phyloP scores from a whole-genome alignment of 1,284 basidiomycete species.

The Cerioporus squamosus region DNA sequence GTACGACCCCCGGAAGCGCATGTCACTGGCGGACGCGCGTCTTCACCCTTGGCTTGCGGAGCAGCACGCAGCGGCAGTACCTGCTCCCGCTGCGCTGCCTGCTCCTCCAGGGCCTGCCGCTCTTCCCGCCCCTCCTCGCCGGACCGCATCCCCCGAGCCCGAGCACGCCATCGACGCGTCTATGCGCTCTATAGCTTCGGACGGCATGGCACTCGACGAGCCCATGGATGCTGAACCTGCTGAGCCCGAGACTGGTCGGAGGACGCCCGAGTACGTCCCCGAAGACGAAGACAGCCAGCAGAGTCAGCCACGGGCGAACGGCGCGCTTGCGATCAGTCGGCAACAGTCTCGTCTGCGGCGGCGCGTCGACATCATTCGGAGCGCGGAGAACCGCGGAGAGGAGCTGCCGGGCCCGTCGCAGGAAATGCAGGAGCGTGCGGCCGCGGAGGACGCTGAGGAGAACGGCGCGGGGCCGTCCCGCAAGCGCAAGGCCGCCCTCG shows the following conservation, averaged over 20 bases:
- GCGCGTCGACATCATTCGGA: slow-evolving; percentile 49
- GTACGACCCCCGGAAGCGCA: slow-evolving; percentile 55
- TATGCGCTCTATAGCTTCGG: slow-evolving; percentile 22
- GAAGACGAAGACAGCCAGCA: neutral
- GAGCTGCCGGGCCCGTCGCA: slow-evolving; percentile 20
- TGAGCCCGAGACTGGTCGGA: slow-evolving; percentile 5
- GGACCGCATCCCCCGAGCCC: slow-evolving; percentile 7
- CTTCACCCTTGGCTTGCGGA: slow-evolving; percentile 66
- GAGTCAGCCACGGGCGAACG: slow-evolving; percentile 13
- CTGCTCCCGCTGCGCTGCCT: slow-evolving; percentile 28
- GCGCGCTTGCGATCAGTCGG: neutral
- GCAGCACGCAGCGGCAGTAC: slow-evolving; percentile 28
- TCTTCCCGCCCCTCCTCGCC: neutral
- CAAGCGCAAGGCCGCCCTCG: slow-evolving; percentile 29
- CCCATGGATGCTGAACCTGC: slow-evolving; percentile 7
- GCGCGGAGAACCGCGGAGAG: slow-evolving; percentile 38
- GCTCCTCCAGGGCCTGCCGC: neutral
- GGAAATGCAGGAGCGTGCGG: slow-evolving; percentile 19
- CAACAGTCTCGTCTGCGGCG: slow-evolving; percentile 47
- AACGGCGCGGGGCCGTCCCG: slow-evolving; percentile 11
- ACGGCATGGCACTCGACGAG: slow-evolving; percentile 17
- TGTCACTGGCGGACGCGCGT: slow-evolving; percentile 63
- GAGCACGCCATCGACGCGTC: slow-evolving; percentile 9
- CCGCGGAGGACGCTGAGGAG: slow-evolving; percentile 6
- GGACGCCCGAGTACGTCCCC: slow-evolving; percentile 14